These are phyloP conservation scores for Starmerella potacharoeniae DNA, from an alignment of 805 yeast species.

Conservation along the genomic window DNA sequence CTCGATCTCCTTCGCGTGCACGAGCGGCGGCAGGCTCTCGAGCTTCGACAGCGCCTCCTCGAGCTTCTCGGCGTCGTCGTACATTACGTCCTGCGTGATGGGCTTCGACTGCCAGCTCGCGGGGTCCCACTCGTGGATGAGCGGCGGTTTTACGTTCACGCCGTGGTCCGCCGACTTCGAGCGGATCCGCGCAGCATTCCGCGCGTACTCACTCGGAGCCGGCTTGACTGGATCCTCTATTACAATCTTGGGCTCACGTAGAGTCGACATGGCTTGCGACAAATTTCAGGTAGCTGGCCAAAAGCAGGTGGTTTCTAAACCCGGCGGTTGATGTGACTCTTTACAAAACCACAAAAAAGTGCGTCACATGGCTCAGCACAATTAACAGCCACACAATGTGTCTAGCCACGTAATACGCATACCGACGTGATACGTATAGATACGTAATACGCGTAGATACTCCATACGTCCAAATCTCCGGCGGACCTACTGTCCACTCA, in stretches of 20 bases:
- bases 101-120: constrained; percentile 36
- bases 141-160: constrained; percentile 9
- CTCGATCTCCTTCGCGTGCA: constrained; percentile 32
- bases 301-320: not conserved
- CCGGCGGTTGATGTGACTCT: not conserved
- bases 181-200: constrained; percentile 32
- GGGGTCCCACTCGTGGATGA: constrained; percentile 29
- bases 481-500: too few species aligned
- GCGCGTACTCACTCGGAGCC: constrained; percentile 30
- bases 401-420: too few species aligned
- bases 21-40: constrained; percentile 35
- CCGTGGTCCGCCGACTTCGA: constrained; percentile 27
- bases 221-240: constrained; percentile 29
- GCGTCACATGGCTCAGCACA: too few species aligned
- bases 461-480: too few species aligned
- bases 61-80: constrained; percentile 30
- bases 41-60: constrained; percentile 34
- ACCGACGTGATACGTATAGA: too few species aligned
- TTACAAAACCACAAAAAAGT: not conserved
- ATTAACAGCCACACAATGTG: too few species aligned
- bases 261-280: not conserved
- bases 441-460: too few species aligned
- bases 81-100: constrained; percentile 34
- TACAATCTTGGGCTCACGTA: constrained; percentile 22
- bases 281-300: not conserved